phyloP scores from a whole-genome alignment of 768 basidiomycete genomes.

The Coprinopsis marcescibilis region DNA sequence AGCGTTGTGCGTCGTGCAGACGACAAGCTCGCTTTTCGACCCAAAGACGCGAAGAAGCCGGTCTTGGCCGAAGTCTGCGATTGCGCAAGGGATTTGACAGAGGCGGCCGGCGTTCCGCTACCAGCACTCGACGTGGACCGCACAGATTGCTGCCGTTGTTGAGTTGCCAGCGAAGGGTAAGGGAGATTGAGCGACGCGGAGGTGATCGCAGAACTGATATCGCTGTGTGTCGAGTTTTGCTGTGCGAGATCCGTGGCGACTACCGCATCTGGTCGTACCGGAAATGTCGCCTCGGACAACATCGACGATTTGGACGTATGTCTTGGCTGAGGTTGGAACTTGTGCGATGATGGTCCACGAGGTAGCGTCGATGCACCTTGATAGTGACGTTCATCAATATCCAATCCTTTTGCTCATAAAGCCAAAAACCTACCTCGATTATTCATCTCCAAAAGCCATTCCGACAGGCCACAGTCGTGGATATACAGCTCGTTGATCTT shows the following conservation, averaged over 20 bases:
- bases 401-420: slow-evolving; percentile 2
- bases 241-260: slow-evolving; percentile 67
- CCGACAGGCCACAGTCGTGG: slow-evolving; percentile 68
- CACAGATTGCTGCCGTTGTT: slow-evolving; percentile 17
- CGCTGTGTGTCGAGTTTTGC: slow-evolving; percentile 31
- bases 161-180: slow-evolving; percentile 64
- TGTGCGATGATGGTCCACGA: slow-evolving; percentile 32
- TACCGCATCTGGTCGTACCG: slow-evolving; percentile 71
- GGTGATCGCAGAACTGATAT: slow-evolving; percentile 50
- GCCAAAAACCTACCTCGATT: slow-evolving; percentile 42
- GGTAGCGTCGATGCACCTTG: slow-evolving; percentile 26
- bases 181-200: slow-evolving; percentile 58
- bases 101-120: slow-evolving; percentile 37
- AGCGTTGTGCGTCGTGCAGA: slow-evolving; percentile 14
- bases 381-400: slow-evolving; percentile 2
- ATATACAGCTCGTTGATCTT: slow-evolving; percentile 80
- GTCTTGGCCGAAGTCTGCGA: slow-evolving; percentile 33
- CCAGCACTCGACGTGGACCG: slow-evolving; percentile 24
- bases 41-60: slow-evolving; percentile 70
- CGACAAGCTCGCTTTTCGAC: slow-evolving; percentile 57
- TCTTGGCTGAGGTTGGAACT: slow-evolving; percentile 50
- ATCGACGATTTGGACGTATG: slow-evolving; percentile 69
- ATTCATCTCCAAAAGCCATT: slow-evolving; percentile 64
- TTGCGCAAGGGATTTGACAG: slow-evolving; percentile 43
- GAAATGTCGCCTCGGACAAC: slow-evolving; percentile 74